Base-by-base conservation (phyloP, 2,329 filamentous ascomycete species). In the Juglanconis juglandina region DNA sequence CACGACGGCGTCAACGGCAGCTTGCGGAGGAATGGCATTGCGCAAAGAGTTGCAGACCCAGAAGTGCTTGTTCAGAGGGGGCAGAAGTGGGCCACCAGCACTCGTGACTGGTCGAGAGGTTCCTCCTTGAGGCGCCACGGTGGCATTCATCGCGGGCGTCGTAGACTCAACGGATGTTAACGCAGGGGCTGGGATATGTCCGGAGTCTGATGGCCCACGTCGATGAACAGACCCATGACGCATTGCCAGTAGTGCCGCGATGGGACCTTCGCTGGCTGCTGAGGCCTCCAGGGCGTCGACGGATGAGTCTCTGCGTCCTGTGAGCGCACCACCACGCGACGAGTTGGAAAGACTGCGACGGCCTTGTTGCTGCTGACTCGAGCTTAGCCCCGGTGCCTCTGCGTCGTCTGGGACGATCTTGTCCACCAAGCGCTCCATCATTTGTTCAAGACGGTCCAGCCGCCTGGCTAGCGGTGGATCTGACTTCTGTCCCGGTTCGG, bases 391-490 rank as follows among this genome's bases (percentile, higher is more conserved):
- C 14, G 32, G 24, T 5, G 39, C 48, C 9, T 17, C 50, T 24
- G 9, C 17, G 13, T 49, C 51, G 17, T 69, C 64, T 2, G 69
- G 68, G 52, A 72, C 63, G 46, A 75, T 70, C 41, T 72, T 72
- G n/a, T 77, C 72, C 53, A 79, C 74, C 0, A 82, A 66, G 58
- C 71, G 73, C 66, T 79, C 75, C 69, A 82, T 77, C 64, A 82
- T 71, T 33, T 73, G 71, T 64, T 82, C 80, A 3, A 83, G 71
- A 0, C 77, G 73, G 24, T 72, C 75, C 3, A 82, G 70, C 2
- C 79, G 73, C 63, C 79, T 76, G 0, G 74, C 69, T 4, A 80
- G 66, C 37, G 74, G 72, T 44, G 71, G 71, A 61, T 80, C 78
- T 2, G 75, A 68, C 53, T 54, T 64, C 44, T 62, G 59, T 14